Conservation (phyloP, 495 filamentous ascomycete species). For the Tetracladium marchalianum region DNA sequence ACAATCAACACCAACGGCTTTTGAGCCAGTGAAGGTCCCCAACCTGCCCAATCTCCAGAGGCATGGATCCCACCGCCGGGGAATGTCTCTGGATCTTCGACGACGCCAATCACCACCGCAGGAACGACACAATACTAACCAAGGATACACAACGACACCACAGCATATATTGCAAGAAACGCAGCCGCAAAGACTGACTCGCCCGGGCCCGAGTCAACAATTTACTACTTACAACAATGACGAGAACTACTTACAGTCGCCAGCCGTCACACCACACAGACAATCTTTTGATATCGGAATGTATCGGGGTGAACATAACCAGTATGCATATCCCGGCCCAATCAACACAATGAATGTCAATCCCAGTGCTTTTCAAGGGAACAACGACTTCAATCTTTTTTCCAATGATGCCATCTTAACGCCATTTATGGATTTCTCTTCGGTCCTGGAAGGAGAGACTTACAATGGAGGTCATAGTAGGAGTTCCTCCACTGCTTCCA, state of each 20-base stretch:
- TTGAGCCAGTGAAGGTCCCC: conserved; percentile 56
- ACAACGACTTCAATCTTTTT: conserved; percentile 18
- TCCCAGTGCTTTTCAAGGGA: conserved; percentile 24
- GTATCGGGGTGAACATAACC: not conserved
- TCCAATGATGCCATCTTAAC: conserved; percentile 10
- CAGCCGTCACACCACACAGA: conserved; percentile 34
- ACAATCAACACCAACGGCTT: conserved; percentile 72
- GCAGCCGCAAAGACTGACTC: conserved; percentile 40
- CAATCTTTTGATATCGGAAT: conserved; percentile 30
- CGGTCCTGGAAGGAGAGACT: conserved; percentile 8
- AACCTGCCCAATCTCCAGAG: conserved; percentile 46
- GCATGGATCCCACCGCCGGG: conserved; percentile 58
- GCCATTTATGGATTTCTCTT: conserved; percentile 18
- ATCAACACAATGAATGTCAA: conserved; percentile 34
- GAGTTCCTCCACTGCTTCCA: conserved; percentile 28
- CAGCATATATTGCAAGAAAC: conserved; percentile 46
- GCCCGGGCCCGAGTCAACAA: conserved; percentile 41
- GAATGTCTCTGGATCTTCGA: conserved; percentile 69
- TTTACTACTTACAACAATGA: conserved; percentile 20
- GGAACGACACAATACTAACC: conserved; percentile 56
- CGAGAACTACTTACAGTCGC: conserved; percentile 36
- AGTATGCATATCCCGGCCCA: conserved; percentile 22
- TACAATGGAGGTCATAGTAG: conserved; percentile 6
- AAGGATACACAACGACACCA: conserved; percentile 66
- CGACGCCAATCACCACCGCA: conserved; percentile 41